phyloP scores from a whole-genome alignment of 2,329 filamentous ascomycete genomes.

The Penicillium sp. region DNA sequence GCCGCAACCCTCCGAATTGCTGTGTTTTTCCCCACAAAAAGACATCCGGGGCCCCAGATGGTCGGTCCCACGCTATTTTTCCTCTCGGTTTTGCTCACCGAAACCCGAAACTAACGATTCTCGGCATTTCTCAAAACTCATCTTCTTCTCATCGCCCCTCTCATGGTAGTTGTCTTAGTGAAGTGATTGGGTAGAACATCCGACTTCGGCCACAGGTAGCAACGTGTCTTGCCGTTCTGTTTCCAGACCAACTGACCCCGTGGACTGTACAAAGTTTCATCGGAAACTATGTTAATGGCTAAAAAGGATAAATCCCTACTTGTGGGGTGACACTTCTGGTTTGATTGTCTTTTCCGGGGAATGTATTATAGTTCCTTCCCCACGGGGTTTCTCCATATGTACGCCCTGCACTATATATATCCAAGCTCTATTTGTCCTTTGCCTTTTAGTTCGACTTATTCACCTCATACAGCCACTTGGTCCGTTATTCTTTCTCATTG shows the following conservation, averaged over 20 bases:
- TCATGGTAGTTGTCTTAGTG: not conserved
- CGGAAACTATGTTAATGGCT: slow-evolving; percentile 3
- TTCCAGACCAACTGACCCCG: not conserved
- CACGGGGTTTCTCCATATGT: slow-evolving; percentile 22
- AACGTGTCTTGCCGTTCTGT: not conserved
- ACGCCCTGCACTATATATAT: not conserved
- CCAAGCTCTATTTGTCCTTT: not conserved
- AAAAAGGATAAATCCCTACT: not conserved
- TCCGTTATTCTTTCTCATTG: not conserved
- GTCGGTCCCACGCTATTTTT: not conserved
- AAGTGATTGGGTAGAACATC: not conserved
- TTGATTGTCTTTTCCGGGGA: slow-evolving; percentile 14
- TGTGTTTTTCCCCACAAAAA: not conserved
- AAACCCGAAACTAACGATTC: not conserved
- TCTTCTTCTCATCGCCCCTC: not conserved
- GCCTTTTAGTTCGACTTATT: not conserved
- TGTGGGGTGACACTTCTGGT: not conserved
- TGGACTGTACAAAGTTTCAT: not conserved
- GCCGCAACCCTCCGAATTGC: not conserved
- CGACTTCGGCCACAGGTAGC: not conserved
- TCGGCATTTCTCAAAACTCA: not conserved
- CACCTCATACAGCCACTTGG: not conserved
- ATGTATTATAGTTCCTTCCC: slow-evolving; percentile 22
- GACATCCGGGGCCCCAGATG: not conserved
- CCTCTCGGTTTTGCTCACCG: slow-evolving; percentile 3